Evolutionary conservation across 495 filamentous ascomycete genomes (phyloP), one percentile per base, ranked within the genome.

Genomic region (Trichoderma erinaceum): DNA sequence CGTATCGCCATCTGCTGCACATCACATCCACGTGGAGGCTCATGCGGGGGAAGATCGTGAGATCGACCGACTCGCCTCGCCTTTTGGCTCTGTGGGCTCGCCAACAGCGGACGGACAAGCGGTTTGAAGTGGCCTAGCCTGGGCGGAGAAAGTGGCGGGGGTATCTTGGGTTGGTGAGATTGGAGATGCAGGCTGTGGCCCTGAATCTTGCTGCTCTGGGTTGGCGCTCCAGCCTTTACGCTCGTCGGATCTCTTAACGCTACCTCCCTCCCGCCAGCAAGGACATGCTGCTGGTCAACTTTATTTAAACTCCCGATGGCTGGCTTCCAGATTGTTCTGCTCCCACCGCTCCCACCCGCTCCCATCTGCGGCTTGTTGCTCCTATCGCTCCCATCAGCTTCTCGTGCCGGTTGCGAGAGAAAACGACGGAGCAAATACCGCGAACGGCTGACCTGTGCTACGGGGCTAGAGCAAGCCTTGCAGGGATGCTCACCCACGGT

Each of bases 231-330:
- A 61, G 56, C 56, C 56, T 8, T 61, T 61, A 29, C 23, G 56
- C 23, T 61, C 23, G 11, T 61, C 56, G 25, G 56, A 61, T 61
- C 56, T 61, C 27, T 27, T 61, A 32, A 32, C 56, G 56, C 56
- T 61, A 32, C 56, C 56, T 61, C 56, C 56, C 56, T 61, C 56
- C 56, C 56, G 27, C 56, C 56, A 13, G 27, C 23, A 27, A 32
- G 56, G 56, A 27, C 56, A 61, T 61, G 56, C 56, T 61, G 56
- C 56, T 61, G 56, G 56, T 61, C 56, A 61, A 61, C 56, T 61
- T n/a, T 61, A 61, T 29, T 29, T 61, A 61, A 13, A 27, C 56
- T 32, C 23, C 56, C 56, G 25, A 32, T 29, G 23, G 25, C 56
- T 61, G 23, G 50, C 50, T 56, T 16, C n/a, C n/a, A 21, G 16